These are phyloP conservation scores for Echeveria elegans DNA, from an alignment of 164 flowering plant species.

Conservation along the genomic window DNA sequence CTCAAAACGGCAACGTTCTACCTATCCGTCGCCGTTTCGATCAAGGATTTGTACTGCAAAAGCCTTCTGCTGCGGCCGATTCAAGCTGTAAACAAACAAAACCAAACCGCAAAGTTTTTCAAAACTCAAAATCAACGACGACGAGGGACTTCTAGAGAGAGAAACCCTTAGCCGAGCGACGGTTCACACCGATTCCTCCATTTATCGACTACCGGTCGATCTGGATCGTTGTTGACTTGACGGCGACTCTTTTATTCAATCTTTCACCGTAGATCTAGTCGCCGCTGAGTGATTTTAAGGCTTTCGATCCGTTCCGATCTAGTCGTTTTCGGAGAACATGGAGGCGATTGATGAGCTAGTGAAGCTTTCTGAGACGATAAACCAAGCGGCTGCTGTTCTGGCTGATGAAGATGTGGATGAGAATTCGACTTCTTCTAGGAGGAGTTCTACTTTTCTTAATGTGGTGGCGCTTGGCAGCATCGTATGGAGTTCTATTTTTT, in stretches of 20 bases:
- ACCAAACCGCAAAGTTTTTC: not conserved
- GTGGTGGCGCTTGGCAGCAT: constrained; percentile 74
- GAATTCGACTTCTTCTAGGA: constrained; percentile 26
- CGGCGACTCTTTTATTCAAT: not conserved
- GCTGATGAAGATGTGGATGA: constrained; percentile 40
- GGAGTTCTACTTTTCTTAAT: constrained; percentile 55
- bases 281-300: not conserved
- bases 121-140: constrained; percentile 3
- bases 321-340: not conserved
- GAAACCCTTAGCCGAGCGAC: not conserved
- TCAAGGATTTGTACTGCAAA: not conserved
- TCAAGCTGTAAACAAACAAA: not conserved
- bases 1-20: no score
- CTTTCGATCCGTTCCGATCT: not conserved
- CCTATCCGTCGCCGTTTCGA: not conserved
- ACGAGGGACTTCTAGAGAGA: not conserved
- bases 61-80: not conserved
- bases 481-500: constrained; percentile 25
- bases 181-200: not conserved
- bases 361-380: constrained; percentile 7
- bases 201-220: not conserved
- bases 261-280: not conserved
- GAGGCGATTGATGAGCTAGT: constrained; percentile 9
- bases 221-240: not conserved
- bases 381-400: constrained; percentile 1